A percentile compares a stretch with the other conserved stretches of the same genome.
These are phyloP conservation scores for Pancytospora epiphaga DNA, from an alignment of 371 early-diverging fungal species.

Conservation along the genomic window DNA sequence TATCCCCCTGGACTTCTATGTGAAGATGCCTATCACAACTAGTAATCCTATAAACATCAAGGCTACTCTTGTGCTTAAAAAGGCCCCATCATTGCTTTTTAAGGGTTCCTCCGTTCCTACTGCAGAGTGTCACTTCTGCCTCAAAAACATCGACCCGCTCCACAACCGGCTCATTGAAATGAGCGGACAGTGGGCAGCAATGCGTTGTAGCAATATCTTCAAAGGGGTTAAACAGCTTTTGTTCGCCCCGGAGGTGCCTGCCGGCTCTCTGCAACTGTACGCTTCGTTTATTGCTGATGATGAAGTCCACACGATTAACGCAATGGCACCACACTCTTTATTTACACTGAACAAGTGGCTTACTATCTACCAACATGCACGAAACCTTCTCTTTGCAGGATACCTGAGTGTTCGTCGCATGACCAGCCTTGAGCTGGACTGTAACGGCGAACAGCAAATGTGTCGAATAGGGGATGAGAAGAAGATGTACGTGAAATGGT, in stretches of 20 bases:
- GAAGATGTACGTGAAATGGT: conserved; percentile 48
- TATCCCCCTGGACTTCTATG: neutral
- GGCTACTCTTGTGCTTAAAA: neutral
- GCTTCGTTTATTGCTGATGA: conserved; percentile 41
- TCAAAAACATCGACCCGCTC: neutral
- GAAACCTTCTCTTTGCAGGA: conserved; percentile 46
- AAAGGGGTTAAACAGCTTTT: neutral
- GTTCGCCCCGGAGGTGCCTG: neutral
- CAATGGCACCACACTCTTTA: conserved; percentile 22
- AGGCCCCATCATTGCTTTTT: neutral
- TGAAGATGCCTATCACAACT: neutral
- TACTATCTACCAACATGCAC: conserved; percentile 32
- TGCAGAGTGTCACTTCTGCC: neutral
- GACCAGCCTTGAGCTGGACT: neutral
- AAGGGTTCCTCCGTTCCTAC: neutral
- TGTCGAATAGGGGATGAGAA: too few species aligned
- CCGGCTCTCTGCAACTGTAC: conserved; percentile 3
- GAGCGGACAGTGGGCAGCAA: neutral
- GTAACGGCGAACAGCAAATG: neutral
- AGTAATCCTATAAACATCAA: neutral
- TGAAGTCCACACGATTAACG: conserved; percentile 29
- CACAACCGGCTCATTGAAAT: neutral
- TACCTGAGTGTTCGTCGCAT: conserved; percentile 21
- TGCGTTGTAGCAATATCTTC: neutral
- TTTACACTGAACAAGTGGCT: conserved; percentile 38